phyloP scores from a whole-genome alignment of 1,284 basidiomycete species.

The Pascua sp. region DNA sequence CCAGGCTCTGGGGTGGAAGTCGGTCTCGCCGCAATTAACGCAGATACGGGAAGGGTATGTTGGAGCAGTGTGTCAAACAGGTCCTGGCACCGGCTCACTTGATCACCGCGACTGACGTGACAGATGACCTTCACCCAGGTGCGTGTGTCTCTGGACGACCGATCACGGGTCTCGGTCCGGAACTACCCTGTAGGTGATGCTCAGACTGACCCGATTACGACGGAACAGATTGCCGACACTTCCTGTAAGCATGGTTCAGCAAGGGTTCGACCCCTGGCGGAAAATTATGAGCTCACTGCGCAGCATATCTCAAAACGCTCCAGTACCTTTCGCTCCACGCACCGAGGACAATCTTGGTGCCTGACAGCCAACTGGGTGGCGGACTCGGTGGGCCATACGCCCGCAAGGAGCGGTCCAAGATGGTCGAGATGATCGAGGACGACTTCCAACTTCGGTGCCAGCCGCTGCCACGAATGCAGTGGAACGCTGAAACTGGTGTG shows the following conservation, averaged over 20 bases:
- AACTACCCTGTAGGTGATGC: too few species aligned
- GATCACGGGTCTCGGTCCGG: too few species aligned
- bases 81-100: conserved; percentile 35
- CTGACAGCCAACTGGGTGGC: conserved; percentile 57
- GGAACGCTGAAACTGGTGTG: conserved; percentile 66
- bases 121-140: conserved; percentile 23
- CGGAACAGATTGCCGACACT: conserved; percentile 66
- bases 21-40: conserved; percentile 78
- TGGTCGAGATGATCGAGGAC: conserved; percentile 69
- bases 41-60: conserved; percentile 69
- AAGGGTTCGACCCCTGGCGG: neutral
- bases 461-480: conserved; percentile 68
- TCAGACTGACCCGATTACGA: too few species aligned
- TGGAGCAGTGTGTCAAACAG: too few species aligned
- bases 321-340: conserved; percentile 76
- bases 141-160: too few species aligned
- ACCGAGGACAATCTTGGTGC: conserved; percentile 69
- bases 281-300: neutral
- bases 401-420: conserved; percentile 38
- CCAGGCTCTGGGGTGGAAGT: conserved; percentile 60
- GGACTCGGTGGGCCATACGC: conserved; percentile 14
- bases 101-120: neutral
- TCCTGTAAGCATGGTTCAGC: conserved; percentile 50
- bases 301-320: conserved; percentile 75
- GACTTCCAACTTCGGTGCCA: conserved; percentile 69